Evolutionary conservation across 2,329 filamentous ascomycete species (phyloP), one percentile per base, ranked within the genome.

Genomic region (Aspergillus pseudoglaucus): DNA sequence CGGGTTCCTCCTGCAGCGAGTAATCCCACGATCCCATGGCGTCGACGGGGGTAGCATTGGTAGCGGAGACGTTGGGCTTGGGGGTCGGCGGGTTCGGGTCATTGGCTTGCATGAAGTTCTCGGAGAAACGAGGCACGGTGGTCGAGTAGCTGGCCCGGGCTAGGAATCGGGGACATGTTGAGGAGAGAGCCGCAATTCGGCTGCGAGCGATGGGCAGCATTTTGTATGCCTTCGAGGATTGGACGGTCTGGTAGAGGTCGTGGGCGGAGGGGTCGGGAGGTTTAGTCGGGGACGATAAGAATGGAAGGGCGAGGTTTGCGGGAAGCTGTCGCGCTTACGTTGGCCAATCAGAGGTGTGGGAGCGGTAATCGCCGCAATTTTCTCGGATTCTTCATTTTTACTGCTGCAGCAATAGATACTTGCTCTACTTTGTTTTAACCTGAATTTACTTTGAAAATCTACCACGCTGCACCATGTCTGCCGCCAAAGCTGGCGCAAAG

Each of bases 21-120:
- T 69, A 66, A 59, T 83, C 79, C 54, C 71, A 68, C n/a, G 67
- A 64, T 33, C 72, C 54, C 70, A 75, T 56, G 57, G 77, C 54
- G 66, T 79, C 60, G 20, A 69, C 64, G 15, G 81, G 75, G 15
- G 75, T 65, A 50, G 77, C 79, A 69, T 85, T 85, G 63, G 79
- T 82, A 59, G 74, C 75, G 47, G 81, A 83, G 54, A 83, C 76
- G 62, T 79, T 81, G 42, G 72, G 69, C 55, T 74, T 70, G 56
- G 74, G 59, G 52, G 70, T 66, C 53, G 68, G 66, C 49, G 67
- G 66, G 66, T 78, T 81, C 47, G 76, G 77, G 72, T 83, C 76
- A 67, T 84, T 85, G 66, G 79, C 65, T 47, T 67, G 74, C 52
- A 69, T 62, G 53, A 54, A 58, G 63, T 69, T 71, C 57, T 72